Percentiles rank a stretch among this genome's conserved stretches.
Evolutionary conservation across 352 stramenopile genomes (phyloP).

Genomic region (Phytophthora aleatoria): DNA sequence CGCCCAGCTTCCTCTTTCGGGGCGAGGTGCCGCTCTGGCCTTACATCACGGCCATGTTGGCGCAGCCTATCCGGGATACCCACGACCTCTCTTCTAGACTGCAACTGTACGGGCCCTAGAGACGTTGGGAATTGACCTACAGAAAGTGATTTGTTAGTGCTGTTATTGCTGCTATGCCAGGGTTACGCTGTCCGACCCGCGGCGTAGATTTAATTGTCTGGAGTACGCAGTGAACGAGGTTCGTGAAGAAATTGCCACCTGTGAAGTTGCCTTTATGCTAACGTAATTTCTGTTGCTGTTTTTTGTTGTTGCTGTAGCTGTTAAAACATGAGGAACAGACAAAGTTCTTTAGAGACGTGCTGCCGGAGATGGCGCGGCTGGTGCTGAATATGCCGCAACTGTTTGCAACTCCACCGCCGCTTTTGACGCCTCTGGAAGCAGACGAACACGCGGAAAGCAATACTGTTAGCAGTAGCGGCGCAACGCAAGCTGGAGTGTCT

Average conservation of each 20-base stretch:
- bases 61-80: constrained; percentile 43
- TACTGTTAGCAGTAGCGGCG: neutral
- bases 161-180: constrained; percentile 25
- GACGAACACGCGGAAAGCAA: neutral
- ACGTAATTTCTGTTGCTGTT: neutral
- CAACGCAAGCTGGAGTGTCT: too few relatives aligned
- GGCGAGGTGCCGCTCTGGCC: constrained; percentile 71
- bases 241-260: neutral
- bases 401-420: constrained; percentile 40
- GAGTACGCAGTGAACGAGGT: constrained; percentile 49
- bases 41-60: constrained; percentile 58
- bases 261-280: neutral
- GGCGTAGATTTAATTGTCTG: constrained; percentile 42
- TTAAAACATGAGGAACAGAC: constrained; percentile 37
- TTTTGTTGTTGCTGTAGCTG: constrained; percentile 32
- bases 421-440: constrained; percentile 43
- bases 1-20: constrained; percentile 34
- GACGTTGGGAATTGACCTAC: neutral
- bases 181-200: constrained; percentile 32
- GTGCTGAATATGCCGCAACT: constrained; percentile 56
- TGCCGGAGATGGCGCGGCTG: constrained; percentile 57
- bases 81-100: constrained; percentile 43
- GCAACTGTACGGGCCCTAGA: constrained; percentile 41
- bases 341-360: constrained; percentile 46
- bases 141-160: constrained; percentile 11